Evolutionary conservation across 805 yeast species (phyloP).

Genomic region (Wickerhamomyces silvicola): DNA sequence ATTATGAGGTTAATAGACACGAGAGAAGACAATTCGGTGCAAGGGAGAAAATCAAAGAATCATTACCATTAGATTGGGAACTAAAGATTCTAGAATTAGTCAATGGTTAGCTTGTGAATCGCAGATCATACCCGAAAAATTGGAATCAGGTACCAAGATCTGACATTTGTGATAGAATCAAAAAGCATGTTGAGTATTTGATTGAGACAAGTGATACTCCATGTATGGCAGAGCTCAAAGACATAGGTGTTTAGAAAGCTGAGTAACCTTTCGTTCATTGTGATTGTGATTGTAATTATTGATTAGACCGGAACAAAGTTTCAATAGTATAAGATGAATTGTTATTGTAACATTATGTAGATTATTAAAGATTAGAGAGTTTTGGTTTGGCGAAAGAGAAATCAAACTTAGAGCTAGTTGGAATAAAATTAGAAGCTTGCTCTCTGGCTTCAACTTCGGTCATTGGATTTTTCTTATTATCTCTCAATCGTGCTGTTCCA

Average conservation of each 20-base stretch:
- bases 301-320: neutral
- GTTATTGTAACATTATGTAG: too few species aligned
- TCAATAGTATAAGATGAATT: neutral
- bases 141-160: conserved; percentile 19
- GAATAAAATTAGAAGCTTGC: too few species aligned
- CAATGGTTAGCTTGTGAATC: conserved; percentile 26
- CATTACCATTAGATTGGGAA: conserved; percentile 21
- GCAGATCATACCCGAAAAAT: conserved; percentile 17
- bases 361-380: too few species aligned
- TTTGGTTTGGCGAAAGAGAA: too few species aligned
- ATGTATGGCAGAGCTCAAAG: conserved; percentile 20
- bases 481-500: too few species aligned
- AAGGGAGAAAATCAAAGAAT: conserved; percentile 19
- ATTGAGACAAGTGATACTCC: conserved; percentile 23
- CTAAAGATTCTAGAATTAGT: conserved; percentile 20
- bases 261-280: neutral
- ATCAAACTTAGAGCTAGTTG: too few species aligned
- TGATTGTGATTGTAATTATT: neutral
- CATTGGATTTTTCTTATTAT: too few species aligned
- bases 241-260: conserved; percentile 15
- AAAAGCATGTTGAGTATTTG: conserved; percentile 21
- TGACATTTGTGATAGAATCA: conserved; percentile 18
- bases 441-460: too few species aligned
- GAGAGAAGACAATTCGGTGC: conserved; percentile 23
- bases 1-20: conserved; percentile 19